phyloP scores from a whole-genome alignment of 1,139 yeast genomes.

The Lodderomyces orthopsilosis region DNA sequence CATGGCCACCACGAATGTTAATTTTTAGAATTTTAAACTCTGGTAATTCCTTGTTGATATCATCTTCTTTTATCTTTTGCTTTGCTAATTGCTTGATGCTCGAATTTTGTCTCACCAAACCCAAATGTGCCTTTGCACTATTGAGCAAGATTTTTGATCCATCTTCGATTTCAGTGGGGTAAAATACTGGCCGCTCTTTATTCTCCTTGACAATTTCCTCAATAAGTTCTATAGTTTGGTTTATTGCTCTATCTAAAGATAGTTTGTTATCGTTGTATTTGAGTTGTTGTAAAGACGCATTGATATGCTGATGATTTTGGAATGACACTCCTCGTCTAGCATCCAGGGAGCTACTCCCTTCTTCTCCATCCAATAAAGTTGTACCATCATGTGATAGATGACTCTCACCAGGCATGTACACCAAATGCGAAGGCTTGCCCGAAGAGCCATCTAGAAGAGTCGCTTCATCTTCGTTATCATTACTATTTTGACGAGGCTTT shows the following conservation, averaged over 20 bases:
- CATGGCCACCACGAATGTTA: conserved; percentile 54
- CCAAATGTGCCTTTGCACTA: conserved; percentile 48
- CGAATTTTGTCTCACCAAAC: conserved; percentile 47
- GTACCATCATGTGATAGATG: conserved; percentile 23
- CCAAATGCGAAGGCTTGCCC: conserved; percentile 26
- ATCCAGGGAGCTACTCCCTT: conserved; percentile 10
- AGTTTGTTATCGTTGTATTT: conserved; percentile 68
- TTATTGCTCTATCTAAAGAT: conserved; percentile 61
- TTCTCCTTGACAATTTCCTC: conserved; percentile 57
- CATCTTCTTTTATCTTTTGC: conserved; percentile 21
- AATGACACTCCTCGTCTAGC: not conserved
- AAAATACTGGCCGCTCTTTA: conserved; percentile 59
- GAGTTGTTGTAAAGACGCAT: conserved; percentile 59
- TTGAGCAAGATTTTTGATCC: conserved; percentile 38
- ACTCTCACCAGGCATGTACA: conserved; percentile 34
- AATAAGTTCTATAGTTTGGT: conserved; percentile 53
- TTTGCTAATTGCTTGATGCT: conserved; percentile 30
- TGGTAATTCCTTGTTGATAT: conserved; percentile 24
- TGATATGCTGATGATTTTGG: conserved; percentile 16
- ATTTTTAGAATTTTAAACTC: conserved; percentile 62
- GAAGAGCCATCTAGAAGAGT: conserved; percentile 16
- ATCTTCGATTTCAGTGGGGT: conserved; percentile 49
- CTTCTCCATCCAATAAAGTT: conserved; percentile 29
- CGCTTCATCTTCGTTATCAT: conserved; percentile 17
- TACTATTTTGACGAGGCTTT: not conserved